These are phyloP conservation scores for Podospora comata DNA, from an alignment of 495 filamentous ascomycete genomes.

Conservation along the genomic window DNA sequence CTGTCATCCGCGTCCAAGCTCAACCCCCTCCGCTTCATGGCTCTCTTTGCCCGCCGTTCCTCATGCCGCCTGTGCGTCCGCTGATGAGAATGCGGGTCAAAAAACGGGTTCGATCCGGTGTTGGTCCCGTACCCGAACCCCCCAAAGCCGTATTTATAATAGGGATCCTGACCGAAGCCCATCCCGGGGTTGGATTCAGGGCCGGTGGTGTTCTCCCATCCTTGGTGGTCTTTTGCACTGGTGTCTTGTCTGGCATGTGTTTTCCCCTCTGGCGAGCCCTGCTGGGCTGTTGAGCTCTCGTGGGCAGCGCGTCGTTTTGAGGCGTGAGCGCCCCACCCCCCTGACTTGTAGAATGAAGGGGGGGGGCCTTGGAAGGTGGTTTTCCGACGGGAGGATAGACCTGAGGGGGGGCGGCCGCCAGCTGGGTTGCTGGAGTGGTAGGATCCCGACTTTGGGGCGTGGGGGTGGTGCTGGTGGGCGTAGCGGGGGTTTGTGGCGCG, in stretches of 20 bases:
- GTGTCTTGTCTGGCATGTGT: background rate
- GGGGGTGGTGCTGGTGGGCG: constrained; percentile 34
- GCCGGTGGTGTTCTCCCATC: background rate
- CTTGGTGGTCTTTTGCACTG: background rate
- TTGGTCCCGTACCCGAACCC: constrained; percentile 32
- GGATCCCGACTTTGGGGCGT: constrained; percentile 23
- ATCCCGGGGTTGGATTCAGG: constrained; percentile 31
- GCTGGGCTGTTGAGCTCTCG: constrained; percentile 34
- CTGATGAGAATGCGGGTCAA: constrained; percentile 60
- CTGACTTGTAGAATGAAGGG: constrained; percentile 78
- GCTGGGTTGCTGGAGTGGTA: constrained; percentile 53
- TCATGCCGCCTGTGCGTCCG: constrained; percentile 50
- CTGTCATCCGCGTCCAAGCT: constrained; percentile 1
- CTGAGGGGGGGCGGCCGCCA: constrained; percentile 72
- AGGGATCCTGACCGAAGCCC: constrained; percentile 46
- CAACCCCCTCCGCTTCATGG: constrained; percentile 16
- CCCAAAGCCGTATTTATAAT: constrained; percentile 4
- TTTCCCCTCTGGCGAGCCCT: background rate
- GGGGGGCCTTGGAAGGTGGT: constrained; percentile 78
- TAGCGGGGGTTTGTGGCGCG: constrained; percentile 18
- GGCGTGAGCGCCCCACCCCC: constrained; percentile 62
- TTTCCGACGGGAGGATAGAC: constrained; percentile 73
- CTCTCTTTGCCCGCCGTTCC: constrained; percentile 32
- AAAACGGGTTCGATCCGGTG: constrained; percentile 65
- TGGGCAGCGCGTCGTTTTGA: constrained; percentile 49